These are phyloP conservation scores for Cladosporium velox DNA, from an alignment of 2,329 filamentous ascomycete species.

Conservation along the genomic window DNA sequence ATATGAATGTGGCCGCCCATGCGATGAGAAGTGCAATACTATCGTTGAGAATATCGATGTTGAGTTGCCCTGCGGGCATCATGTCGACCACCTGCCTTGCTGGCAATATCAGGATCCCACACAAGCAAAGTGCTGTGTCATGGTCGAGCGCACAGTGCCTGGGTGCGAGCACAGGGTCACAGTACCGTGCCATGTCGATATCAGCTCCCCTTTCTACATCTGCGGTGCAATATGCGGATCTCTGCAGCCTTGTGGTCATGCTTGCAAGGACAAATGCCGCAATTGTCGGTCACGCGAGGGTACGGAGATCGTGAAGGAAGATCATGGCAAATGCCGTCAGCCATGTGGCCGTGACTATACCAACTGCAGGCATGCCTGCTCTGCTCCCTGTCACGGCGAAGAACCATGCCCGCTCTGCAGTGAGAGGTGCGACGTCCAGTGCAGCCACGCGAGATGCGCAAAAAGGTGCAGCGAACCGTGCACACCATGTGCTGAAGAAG, in stretches of 20 bases:
- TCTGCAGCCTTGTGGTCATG: conserved; percentile 59
- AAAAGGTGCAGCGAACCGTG: conserved; percentile 62
- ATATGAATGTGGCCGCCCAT: conserved; percentile 44
- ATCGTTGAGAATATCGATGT: conserved; percentile 34
- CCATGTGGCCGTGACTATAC: conserved; percentile 54
- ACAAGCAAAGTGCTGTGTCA: conserved; percentile 51
- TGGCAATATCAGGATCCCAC: conserved; percentile 45
- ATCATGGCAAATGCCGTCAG: conserved; percentile 54
- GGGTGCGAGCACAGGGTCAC: conserved; percentile 58
- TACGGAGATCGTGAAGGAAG: conserved; percentile 32
- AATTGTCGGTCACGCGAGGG: conserved; percentile 48
- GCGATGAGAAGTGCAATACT: conserved; percentile 40
- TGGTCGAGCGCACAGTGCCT: conserved; percentile 52
- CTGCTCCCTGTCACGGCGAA: conserved; percentile 53
- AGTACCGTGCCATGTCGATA: conserved; percentile 54
- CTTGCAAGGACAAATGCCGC: conserved; percentile 53
- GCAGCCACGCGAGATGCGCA: conserved; percentile 59
- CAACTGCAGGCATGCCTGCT: conserved; percentile 61
- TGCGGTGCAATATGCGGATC: conserved; percentile 55
- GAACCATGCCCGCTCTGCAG: conserved; percentile 52
- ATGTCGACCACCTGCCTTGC: conserved; percentile 29
- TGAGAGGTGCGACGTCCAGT: conserved; percentile 56
- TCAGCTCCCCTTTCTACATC: conserved; percentile 43
- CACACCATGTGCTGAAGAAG: conserved; percentile 58
- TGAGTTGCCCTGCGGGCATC: conserved; percentile 36